Evolutionary conservation across 2,329 filamentous ascomycete genomes (phyloP).

Genomic region (Colletotrichum chlorophyti): DNA sequence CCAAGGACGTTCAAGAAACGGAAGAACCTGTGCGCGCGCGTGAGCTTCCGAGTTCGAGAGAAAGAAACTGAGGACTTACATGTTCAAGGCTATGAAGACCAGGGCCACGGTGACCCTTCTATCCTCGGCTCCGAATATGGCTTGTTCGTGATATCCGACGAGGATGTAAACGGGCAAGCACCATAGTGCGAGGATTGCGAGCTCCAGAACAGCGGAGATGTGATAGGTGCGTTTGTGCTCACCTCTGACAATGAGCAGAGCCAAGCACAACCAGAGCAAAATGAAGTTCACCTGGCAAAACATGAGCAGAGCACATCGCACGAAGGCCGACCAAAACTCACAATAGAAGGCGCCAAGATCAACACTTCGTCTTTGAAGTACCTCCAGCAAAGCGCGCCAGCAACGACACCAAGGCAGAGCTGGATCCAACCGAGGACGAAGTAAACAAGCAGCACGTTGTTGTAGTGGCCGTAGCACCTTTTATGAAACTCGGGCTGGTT

Average conservation of each 20-base stretch:
- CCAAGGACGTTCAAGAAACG: conserved; percentile 47
- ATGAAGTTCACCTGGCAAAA: conserved; percentile 44
- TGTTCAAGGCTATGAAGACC: conserved; percentile 43
- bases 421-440: conserved; percentile 47
- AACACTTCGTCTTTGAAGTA: conserved; percentile 40
- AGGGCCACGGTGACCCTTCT: conserved; percentile 37
- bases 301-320: neutral
- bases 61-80: conserved; percentile 38
- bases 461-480: conserved; percentile 46
- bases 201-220: conserved; percentile 44
- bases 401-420: conserved; percentile 42
- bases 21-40: conserved; percentile 37
- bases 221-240: conserved; percentile 46
- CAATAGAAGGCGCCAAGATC: conserved; percentile 42
- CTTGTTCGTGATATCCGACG: conserved; percentile 26
- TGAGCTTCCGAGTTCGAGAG: conserved; percentile 4
- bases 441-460: conserved; percentile 43
- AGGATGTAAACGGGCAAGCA: conserved; percentile 32
- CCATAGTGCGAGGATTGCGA: conserved; percentile 41
- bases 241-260: conserved; percentile 41
- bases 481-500: conserved; percentile 48
- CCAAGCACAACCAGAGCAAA: conserved; percentile 42
- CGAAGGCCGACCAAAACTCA: conserved; percentile 33
- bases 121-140: conserved; percentile 1
- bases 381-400: conserved; percentile 45